Base-by-base conservation (phyloP, 1,284 basidiomycete species). In the Earliella scabrosa region DNA sequence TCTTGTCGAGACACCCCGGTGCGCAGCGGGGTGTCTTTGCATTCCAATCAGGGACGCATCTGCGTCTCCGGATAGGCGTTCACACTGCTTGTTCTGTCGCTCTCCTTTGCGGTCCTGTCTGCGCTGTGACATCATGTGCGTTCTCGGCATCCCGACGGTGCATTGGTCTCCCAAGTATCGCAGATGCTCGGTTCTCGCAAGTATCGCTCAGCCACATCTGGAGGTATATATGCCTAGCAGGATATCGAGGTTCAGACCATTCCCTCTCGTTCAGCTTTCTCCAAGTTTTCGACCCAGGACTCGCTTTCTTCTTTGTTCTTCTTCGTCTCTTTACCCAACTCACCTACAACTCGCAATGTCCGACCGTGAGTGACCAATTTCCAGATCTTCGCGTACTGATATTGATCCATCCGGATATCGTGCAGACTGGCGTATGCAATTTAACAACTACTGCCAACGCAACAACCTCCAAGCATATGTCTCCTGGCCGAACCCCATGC, bases 341-440 rank as follows among this genome's bases (percentile, higher is more conserved):
- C n/a, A n/a, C n/a, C n/a, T n/a, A n/a, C n/a, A n/a, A 36, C 2
- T 38, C 38, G 21, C 39, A 7, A 61, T 59, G 60, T 51, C 60
- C 32, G 35, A 56, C 14, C 56, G 60, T 59, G 23, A 35, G 60
- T 58, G 16, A 4, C 35, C 11, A 11, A 23, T 21, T 34, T 40
- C 7, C 11, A 14, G 18, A 16, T 4, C 18, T 24, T 2, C 5
- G 16, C 20, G 16, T n/a, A 13, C 39, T 11, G 24, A 7, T 18
- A 21, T 36, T 26, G 31, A 48, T 38, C n/a, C 18, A 3, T 36
- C 29, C 8, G 32, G 27, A 29, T 20, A 2, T 6, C 9, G 8
- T 43, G 8, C 16, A 63, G 61, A 63, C 23, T 63, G 58, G 58
- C 44, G 54, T 20, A 59, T 63, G 55, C 49, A 63, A 11, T 34